Evolutionary conservation across 1,284 basidiomycete genomes (phyloP), one percentile per base, ranked within the genome.

Genomic region (Malassezia cuniculi): DNA sequence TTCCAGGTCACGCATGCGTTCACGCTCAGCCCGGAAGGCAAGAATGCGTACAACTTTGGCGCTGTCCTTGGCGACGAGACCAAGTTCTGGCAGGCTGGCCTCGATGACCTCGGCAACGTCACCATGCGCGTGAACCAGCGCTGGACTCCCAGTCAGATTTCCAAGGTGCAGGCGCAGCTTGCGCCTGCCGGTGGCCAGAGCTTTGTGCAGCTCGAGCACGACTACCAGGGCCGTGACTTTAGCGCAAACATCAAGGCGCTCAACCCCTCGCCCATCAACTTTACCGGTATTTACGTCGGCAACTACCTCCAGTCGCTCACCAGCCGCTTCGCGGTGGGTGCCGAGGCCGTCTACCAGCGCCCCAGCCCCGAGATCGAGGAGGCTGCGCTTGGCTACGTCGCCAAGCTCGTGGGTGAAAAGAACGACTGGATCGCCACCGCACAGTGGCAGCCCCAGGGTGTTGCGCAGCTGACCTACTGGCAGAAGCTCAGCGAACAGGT

Each of bases 1-100:
- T 99, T 97, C 78, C 89, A 95, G 74, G 82, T 95, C 62, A 89
- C 87, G 45, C 93, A 99, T 70, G 85, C 86, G 27, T 95, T 99
- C 71, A 75, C 80, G 40, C 71, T 89, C 47, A 85, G 83, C 21
- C 50, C 82, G 12, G 60, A 61, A 39, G 57, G 63, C 34, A 61
- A 65, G 52, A 58, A 45, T 77, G 80, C 80, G 29, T 99, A 99
- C 72, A 89, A 85, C 69, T 94, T 97, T 69, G 84, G 83, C 43
- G 85, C 87, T 14, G 78, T 95, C 34, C 94, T 82, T 70, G 89
- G 85, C 14, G 89, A 81, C 62, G 76, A 80, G 60, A 77, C 53
- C 40, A 51, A 82, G 26, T 84, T 97, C 71, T 70, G 94, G 65
- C 87, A 94, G 75, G 93, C 89, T 42, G 79, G 81, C 50, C 75